These are phyloP conservation scores for Ascochyta rabiei DNA, from an alignment of 2,329 filamentous ascomycete genomes.

Conservation along the genomic window DNA sequence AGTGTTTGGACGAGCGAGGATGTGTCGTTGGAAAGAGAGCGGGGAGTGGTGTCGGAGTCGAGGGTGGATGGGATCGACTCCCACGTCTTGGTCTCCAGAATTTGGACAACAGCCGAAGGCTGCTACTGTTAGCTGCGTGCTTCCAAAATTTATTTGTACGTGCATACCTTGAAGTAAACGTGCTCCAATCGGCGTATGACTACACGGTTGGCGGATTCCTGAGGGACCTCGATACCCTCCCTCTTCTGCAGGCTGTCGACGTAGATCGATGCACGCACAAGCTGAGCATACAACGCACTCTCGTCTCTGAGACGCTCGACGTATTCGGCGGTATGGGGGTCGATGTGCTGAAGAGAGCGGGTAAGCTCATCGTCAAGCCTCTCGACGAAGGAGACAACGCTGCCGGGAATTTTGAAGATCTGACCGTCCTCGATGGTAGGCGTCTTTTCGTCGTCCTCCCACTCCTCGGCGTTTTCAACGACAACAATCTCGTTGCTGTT, in stretches of 20 bases:
- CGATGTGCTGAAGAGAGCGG: slow-evolving; percentile 94
- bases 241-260: slow-evolving; percentile 80
- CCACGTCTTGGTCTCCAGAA: slow-evolving; percentile 94
- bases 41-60: slow-evolving; percentile 82
- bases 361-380: slow-evolving; percentile 96
- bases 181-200: slow-evolving; percentile 95
- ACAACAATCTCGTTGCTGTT: slow-evolving; percentile 81
- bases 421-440: slow-evolving; percentile 75
- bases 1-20: slow-evolving; percentile 80
- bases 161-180: slow-evolving; percentile 90
- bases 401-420: slow-evolving; percentile 90
- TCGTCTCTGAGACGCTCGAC: slow-evolving; percentile 95
- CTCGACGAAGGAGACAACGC: slow-evolving; percentile 92
- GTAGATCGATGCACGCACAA: slow-evolving; percentile 87
- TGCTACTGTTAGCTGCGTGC: slow-evolving; percentile 44
- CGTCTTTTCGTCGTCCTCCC: slow-evolving; percentile 97
- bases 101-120: slow-evolving; percentile 89
- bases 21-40: slow-evolving; percentile 70
- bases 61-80: slow-evolving; percentile 73
- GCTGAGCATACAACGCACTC: slow-evolving; percentile 85
- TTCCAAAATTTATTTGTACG: neutral
- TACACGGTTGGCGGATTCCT: slow-evolving; percentile 90
- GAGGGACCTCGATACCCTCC: slow-evolving; percentile 71
- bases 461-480: slow-evolving; percentile 91
- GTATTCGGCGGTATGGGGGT: slow-evolving; percentile 98